Evolutionary conservation across 345 rosid genomes (phyloP), one percentile per base, ranked within the genome.

Genomic region (Camelina laxa): DNA sequence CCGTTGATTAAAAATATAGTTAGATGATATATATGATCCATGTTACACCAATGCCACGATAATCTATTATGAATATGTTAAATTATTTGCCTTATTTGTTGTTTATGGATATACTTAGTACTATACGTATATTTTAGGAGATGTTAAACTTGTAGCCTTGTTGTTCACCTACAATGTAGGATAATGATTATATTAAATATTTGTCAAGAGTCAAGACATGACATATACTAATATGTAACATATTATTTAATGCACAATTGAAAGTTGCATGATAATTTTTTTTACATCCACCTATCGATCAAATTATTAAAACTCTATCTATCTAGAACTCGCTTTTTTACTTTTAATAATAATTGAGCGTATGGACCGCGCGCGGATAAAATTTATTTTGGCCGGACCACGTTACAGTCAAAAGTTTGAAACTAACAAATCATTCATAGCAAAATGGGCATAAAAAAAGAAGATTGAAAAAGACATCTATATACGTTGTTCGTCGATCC

Each of bases 401-500:
- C 53, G 72, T 60, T 66, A 49, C 60, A 47, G 60, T 74, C 44
- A 74, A 65, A 64, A 65, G 45, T 48, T 74, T 42, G 67, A 66
- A 12, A 39, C 67, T 59, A 66, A 58, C 22, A 65, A 57, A 57
- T 66, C 42, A 47, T 57, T 57, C n/a, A 56, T 36, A n/a, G 11
- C 59, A 22, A 65, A 56, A 74, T 35, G 41, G 50, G 30, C 31
- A 35, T 27, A 44, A 31, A 33, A 30, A 20, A 2, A 31, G 14
- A 16, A 2, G 24, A 16, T 35, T 59, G 27, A 36, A 59, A 59
- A 17, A 19, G 64, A 59, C 45, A 24, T 59, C 27, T 36, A 17
- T 36, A 36, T 19, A 33, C 58, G 57, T 33, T 48, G 38, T 60
- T 70, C 19, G 48, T 60, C 27, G 14, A 60, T 60, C 31, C 16